These are phyloP conservation scores for Hanseniaspora occidentalis DNA, from an alignment of 805 yeast species.

Conservation along the genomic window DNA sequence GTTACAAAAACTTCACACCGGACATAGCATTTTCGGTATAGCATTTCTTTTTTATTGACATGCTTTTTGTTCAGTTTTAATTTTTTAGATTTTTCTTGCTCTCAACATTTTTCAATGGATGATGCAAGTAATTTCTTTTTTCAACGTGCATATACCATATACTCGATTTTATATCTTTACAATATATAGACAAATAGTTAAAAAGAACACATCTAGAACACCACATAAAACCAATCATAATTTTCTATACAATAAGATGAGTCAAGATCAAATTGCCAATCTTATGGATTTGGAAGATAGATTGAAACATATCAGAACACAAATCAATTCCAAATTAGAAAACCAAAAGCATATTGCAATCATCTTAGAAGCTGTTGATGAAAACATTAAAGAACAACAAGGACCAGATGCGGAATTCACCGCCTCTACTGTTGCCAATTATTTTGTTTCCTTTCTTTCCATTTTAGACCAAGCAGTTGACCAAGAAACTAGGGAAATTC, in stretches of 20 bases:
- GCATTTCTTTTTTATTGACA: background rate
- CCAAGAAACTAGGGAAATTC: conserved; percentile 33
- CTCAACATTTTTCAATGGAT: no score
- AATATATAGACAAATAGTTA: background rate
- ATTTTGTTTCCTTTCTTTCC: conserved; percentile 73
- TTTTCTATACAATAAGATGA: no score
- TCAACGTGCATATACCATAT: background rate
- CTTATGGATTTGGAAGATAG: conserved; percentile 46
- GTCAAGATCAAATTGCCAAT: conserved; percentile 20
- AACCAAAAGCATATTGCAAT: conserved; percentile 80
- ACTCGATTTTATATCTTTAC: background rate
- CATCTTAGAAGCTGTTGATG: conserved; percentile 82
- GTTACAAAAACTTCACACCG: no score
- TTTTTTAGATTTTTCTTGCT: no score
- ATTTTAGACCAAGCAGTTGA: conserved; percentile 62
- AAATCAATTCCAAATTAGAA: conserved; percentile 64
- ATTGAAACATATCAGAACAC: conserved; percentile 56
- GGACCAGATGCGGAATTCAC: conserved; percentile 27
- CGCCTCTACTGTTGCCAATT: conserved; percentile 59
- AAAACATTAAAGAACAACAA: conserved; percentile 55
- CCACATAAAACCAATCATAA: background rate
- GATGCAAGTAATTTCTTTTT: background rate
- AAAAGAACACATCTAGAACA: background rate
- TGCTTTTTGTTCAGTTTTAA: no score
- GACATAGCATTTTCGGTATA: no score